Evolutionary conservation across 805 yeast species (phyloP), one percentile per base, ranked within the genome.

Genomic region (Debaryomyces castellii): DNA sequence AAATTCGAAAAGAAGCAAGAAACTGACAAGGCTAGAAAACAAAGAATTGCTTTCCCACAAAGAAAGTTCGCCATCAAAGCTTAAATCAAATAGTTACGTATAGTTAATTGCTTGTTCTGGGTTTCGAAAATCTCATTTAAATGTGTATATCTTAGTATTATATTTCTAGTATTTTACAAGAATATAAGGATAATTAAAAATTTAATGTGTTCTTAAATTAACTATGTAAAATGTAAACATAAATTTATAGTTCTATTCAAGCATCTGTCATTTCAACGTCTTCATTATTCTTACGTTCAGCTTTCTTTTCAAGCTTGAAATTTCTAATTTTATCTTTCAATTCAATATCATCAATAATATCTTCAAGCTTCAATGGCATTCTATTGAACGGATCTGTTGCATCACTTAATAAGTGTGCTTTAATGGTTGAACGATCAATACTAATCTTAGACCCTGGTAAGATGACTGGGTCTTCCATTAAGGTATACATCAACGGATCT

Each of bases 1-100:
- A 81, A 86, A 71, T 75, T 76, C 76, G 97, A 94, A 81, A 85
- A 88, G 73, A 69, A 81, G 65, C 78, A 78, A 73, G 76, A 78
- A 73, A 92, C 98, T 69, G 86, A 77, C 64, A 90, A 87, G 83
- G 89, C 91, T 73, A 82, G 81, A 78, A 94, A 94, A 91, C 85
- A 81, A 78, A 82, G 82, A 69, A 81, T 83, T 68, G 96, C 97
- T 77, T 90, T 85, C 96, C 98, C 99, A 75, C 91, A 86, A 81
- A 90, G 96, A 85, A 87, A 87, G 80, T 94, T 80, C 80, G 98
- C 98, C 74, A 87, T 94, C 82, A 92, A 91, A 86, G 98, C 97
- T 80, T 92, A 87, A 83, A 58, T 49, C 30, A 37, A 14, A 11
- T 37, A 37, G 14, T 37, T 23, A 37, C 28, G n/a, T 37, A 37